Base-by-base conservation (phyloP, 805 yeast species). In the Ogataea corticis region DNA sequence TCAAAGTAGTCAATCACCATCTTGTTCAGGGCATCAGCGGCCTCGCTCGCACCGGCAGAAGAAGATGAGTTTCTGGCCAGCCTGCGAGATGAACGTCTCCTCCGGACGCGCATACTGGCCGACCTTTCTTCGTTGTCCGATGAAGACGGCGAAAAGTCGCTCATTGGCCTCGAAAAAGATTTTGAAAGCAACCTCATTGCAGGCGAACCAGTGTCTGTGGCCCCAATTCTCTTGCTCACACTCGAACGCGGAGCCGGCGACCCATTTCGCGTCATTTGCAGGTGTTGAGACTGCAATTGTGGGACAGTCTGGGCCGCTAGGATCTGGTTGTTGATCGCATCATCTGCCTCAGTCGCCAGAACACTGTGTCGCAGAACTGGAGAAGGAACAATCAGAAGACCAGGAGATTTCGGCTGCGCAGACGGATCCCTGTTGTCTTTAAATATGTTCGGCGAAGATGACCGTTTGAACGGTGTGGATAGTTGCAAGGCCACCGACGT, bases 91-190 rank as follows among this genome's bases (percentile, higher is more conserved):
- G 80, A 72, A 43, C 87, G 66, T 48, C 87, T 69, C 47, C 72
- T 75, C 32, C 74, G 75, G 1, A 80, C 74, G 42, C 85, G 62
- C 45, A 75, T 56, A 17, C 81, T 62, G 0, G 85, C 84, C 2
- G 76, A 37, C 16, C 40, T 28, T 18, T 79, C 89, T 56, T 83
- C 92, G 10, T 76, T 80, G 55, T 85, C 91, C 0, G 91, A 83
- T 1, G 90, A 82, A 11, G 81, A 77, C 0, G 86, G 76, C 0
- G 80, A 62, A 38, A 63, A 62, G 43, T 66, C 69, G 42, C 60
- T 58, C 34, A 52, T 40, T 11, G 59, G 48, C 25, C 58, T 35
- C 6, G 52, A 44, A 10, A 52, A 42, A 1, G 62, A 51, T 39
- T 54, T 60, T 29, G 58, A 57, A 10, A 62, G 40, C 19, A 62